phyloP scores from a whole-genome alignment of 306 rosid genomes.

The Fragaria ananassa region DNA sequence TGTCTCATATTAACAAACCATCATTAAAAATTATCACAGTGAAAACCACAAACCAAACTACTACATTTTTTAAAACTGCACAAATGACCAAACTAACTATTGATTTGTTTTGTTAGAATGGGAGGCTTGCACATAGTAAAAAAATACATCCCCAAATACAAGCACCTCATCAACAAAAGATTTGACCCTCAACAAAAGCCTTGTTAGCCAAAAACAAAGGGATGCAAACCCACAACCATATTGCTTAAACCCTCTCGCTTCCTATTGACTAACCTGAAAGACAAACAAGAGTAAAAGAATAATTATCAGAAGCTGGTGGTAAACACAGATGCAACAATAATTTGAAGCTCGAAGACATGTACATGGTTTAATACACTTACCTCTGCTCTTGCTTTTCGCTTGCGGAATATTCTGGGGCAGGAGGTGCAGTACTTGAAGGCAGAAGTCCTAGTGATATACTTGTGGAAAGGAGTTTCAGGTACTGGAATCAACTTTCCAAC shows the following conservation, averaged over 20 bases:
- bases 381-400: conserved; percentile 6
- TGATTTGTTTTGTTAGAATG: neutral
- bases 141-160: neutral
- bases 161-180: neutral
- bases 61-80: neutral
- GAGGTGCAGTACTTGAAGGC: neutral
- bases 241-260: neutral
- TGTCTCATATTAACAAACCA: neutral
- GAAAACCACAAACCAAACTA: neutral
- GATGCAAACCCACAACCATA: neutral
- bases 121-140: neutral
- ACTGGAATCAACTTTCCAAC: conserved; percentile 77
- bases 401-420: neutral
- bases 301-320: neutral
- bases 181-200: no score
- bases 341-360: neutral
- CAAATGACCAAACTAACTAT: neutral
- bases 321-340: neutral
- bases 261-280: conserved; percentile 9
- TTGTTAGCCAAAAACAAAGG: neutral
- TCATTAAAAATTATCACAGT: neutral
- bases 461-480: conserved; percentile 31
- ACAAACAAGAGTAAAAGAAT: neutral
- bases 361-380: conserved; percentile 6
- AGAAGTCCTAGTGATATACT: conserved; percentile 20